Percentiles rank a stretch among this genome's conserved stretches.
These are phyloP conservation scores for Zymoseptoria pseudotritici DNA, from an alignment of 2,329 filamentous ascomycete genomes.

Conservation along the genomic window DNA sequence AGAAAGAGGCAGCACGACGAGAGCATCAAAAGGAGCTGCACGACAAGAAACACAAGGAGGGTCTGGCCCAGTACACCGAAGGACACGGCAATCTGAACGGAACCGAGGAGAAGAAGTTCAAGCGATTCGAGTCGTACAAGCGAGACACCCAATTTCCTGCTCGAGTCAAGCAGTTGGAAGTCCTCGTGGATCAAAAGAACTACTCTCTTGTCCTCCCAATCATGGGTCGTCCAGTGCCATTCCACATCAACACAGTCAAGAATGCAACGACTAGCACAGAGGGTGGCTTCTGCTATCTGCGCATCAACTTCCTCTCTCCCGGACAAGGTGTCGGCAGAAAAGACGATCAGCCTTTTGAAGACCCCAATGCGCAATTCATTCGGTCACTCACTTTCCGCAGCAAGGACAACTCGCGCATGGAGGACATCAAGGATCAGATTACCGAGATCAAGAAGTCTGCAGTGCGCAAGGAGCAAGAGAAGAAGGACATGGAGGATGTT, in stretches of 20 bases:
- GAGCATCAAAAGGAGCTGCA: constrained; percentile 90
- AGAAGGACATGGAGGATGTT: constrained; percentile 99
- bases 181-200: constrained; percentile 86
- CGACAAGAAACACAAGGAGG: constrained; percentile 80
- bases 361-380: constrained; percentile 90
- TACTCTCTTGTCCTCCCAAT: constrained; percentile 87
- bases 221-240: constrained; percentile 94
- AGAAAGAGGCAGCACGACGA: constrained; percentile 76
- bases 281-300: constrained; percentile 83
- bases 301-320: constrained; percentile 95
- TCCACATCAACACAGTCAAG: constrained; percentile 98
- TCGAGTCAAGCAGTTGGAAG: constrained; percentile 74
- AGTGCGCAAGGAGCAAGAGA: constrained; percentile 89
- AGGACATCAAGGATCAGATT: constrained; percentile 86
- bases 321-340: constrained; percentile 95
- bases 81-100: constrained; percentile 79
- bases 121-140: constrained; percentile 98
- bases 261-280: constrained; percentile 98
- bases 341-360: constrained; percentile 96
- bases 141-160: constrained; percentile 86
- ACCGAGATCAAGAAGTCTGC: constrained; percentile 93
- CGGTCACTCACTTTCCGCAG: constrained; percentile 93
- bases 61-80: constrained; percentile 76
- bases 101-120: constrained; percentile 94
- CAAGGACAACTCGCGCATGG: constrained; percentile 77